These are phyloP conservation scores for Tremella mesenterica DNA, from an alignment of 768 basidiomycete genomes.

Conservation along the genomic window DNA sequence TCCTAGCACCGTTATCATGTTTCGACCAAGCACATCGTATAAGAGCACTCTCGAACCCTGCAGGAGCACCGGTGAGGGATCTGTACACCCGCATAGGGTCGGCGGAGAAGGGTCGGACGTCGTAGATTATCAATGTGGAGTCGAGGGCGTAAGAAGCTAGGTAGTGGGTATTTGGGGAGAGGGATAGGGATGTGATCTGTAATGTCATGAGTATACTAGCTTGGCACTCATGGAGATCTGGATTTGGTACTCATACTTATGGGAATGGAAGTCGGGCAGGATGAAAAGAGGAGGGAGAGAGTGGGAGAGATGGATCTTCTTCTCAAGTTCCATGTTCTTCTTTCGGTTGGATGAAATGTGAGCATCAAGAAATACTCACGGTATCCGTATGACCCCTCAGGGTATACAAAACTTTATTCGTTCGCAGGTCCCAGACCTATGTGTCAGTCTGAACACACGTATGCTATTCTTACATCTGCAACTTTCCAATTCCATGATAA, in stretches of 20 bases:
- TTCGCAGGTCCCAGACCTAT: conserved; percentile 83
- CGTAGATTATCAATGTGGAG: conserved; percentile 79
- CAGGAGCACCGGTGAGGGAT: conserved; percentile 65
- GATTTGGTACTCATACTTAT: too few species aligned
- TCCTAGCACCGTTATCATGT: conserved; percentile 43
- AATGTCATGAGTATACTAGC: not conserved
- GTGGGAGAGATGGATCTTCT: too few species aligned
- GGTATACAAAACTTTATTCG: conserved; percentile 67
- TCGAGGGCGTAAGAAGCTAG: conserved; percentile 86
- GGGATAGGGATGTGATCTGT: conserved; percentile 71
- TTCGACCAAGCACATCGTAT: conserved; percentile 80
- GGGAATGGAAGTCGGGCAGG: too few species aligned
- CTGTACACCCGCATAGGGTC: conserved; percentile 73
- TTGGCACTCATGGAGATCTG: not conserved
- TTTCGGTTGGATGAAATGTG: too few species aligned
- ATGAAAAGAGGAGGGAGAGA: not conserved
- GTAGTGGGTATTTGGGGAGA: conserved; percentile 80
- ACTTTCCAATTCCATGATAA: too few species aligned
- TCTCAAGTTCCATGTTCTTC: too few species aligned
- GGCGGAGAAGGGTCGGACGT: conserved; percentile 87
- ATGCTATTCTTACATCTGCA: not conserved
- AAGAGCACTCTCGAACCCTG: conserved; percentile 85
- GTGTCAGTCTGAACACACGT: not conserved
- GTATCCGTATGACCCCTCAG: conserved; percentile 84
- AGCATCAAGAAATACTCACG: conserved; percentile 16